Evolutionary conservation across 129 eudicot species (phyloP), one percentile per base, ranked within the genome.

Genomic region (Tanacetum coccineum): DNA sequence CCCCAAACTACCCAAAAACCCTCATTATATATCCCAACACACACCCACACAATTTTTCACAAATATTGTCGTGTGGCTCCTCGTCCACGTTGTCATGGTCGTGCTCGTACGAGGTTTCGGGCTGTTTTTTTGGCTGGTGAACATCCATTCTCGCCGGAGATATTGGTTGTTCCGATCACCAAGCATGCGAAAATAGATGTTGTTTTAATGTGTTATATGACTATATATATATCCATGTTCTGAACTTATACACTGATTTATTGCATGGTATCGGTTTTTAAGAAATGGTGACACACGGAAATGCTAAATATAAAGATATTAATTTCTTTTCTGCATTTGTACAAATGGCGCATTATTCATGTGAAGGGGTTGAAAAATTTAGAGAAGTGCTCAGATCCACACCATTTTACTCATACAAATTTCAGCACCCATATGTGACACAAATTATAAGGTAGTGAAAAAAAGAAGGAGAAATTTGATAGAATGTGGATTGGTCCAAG

Each of bases 11-110:
- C n/a, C n/a, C n/a, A n/a, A n/a, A n/a, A n/a, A n/a, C n/a, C n/a
- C n/a, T n/a, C n/a, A n/a, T n/a, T n/a, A n/a, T n/a, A n/a, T n/a
- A n/a, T n/a, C n/a, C n/a, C n/a, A n/a, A n/a, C n/a, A n/a, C n/a
- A n/a, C n/a, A n/a, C n/a, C n/a, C n/a, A n/a, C n/a, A n/a, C n/a
- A n/a, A n/a, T n/a, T n/a, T n/a, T n/a, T n/a, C n/a, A n/a, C n/a
- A n/a, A n/a, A n/a, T n/a, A n/a, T n/a, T 11, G 62, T 80, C 80
- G 13, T 56, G 70, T 54, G 80, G 76, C 19, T 69, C 71, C 8
- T 44, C 21, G 12, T 25, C 1, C 4, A 56, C 32, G 8, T 36
- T 36, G 42, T 36, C 42, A 9, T 8, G 10, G 42, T 36, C 42
- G 42, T 36, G 42, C 42, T 36, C 42, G 10, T 36, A 36, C 42